These are phyloP conservation scores for Butyriboletus loyo DNA, from an alignment of 768 basidiomycete species.

Conservation along the genomic window DNA sequence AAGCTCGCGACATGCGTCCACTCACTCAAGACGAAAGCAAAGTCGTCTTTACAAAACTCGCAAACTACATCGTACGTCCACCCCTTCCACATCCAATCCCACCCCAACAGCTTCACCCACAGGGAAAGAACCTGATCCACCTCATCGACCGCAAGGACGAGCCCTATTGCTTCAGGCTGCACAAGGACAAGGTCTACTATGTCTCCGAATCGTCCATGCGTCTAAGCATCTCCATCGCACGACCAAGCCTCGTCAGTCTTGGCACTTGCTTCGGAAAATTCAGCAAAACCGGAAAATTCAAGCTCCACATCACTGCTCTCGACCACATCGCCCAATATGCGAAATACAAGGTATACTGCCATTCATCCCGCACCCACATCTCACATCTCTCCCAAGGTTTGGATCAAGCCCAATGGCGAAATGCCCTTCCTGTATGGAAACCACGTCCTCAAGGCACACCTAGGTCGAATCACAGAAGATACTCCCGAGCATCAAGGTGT, in stretches of 20 bases:
- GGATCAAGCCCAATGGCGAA: conserved; percentile 99
- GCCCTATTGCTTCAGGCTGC: conserved; percentile 92
- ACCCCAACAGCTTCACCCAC: background rate
- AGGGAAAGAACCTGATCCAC: conserved; percentile 97
- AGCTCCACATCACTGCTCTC: conserved; percentile 89
- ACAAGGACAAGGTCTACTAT: conserved; percentile 94
- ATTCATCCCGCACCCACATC: background rate
- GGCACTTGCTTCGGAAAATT: conserved; percentile 99
- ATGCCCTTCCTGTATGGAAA: conserved; percentile 99
- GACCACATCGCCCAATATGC: conserved; percentile 95
- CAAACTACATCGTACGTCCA: conserved; percentile 86
- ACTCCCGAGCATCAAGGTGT: conserved; percentile 99
- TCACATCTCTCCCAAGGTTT: conserved; percentile 54
- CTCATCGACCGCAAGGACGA: conserved; percentile 94
- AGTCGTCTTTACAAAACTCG: conserved; percentile 91
- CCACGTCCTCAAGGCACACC: conserved; percentile 95
- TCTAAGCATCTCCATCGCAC: conserved; percentile 85
- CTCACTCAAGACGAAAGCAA: conserved; percentile 97
- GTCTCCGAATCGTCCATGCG: conserved; percentile 95
- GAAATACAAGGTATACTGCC: conserved; percentile 81
- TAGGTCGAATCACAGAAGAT: conserved; percentile 98
- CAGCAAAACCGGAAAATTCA: conserved; percentile 96
- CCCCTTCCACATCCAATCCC: rapidly evolving
- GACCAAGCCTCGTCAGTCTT: conserved; percentile 86
- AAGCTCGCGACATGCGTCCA: conserved; percentile 66